These are phyloP conservation scores for Aspergillus hancockii DNA, from an alignment of 495 filamentous ascomycete genomes.

Conservation along the genomic window DNA sequence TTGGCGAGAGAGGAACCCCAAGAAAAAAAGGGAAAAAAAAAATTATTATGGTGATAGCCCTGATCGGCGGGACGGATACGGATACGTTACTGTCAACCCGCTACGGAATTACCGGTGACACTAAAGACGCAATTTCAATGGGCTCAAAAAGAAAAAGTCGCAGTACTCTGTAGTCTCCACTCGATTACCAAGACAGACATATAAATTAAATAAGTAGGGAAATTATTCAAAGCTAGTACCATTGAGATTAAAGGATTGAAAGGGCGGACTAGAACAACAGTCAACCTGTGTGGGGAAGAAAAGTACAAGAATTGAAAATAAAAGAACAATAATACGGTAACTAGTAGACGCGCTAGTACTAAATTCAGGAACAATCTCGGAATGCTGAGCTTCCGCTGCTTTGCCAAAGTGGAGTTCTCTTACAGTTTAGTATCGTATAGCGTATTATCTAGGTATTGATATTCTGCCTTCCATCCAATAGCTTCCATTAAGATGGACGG, in stretches of 20 bases:
- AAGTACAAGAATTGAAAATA: conserved; percentile 7
- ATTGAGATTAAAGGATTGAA: neutral
- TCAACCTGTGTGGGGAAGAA: neutral
- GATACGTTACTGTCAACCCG: neutral
- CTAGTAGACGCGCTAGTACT: neutral
- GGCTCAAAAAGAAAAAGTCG: neutral
- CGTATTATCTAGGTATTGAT: neutral
- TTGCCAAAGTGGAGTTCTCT: neutral
- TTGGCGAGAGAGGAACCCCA: neutral
- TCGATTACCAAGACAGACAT: neutral
- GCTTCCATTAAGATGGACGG: neutral
- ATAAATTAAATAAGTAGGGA: neutral
- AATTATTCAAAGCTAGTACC: neutral
- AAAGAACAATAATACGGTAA: neutral
- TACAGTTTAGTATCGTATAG: neutral
- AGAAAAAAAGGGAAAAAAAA: neutral
- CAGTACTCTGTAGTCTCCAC: neutral
- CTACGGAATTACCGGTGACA: neutral
- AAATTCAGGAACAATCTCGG: neutral
- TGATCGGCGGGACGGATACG: neutral
- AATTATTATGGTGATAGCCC: neutral
- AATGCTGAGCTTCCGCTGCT: conserved; percentile 2
- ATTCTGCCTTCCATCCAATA: neutral
- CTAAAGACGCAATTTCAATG: neutral
- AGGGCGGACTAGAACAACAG: neutral